Base-by-base conservation (phyloP, 441 rosid genomes). In the Theobroma grandiflorum region DNA sequence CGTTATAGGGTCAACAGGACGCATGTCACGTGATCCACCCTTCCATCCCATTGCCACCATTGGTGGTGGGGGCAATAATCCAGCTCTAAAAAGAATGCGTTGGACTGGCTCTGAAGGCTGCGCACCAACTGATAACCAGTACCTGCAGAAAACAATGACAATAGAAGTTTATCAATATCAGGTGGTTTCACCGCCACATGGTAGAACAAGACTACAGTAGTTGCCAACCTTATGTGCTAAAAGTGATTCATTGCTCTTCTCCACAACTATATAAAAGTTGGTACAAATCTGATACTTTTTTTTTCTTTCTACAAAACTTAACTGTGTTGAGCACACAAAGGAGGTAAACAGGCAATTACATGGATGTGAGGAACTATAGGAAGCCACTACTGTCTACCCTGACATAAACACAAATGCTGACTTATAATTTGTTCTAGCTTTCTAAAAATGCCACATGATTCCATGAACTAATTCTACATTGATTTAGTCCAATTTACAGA, bases 61-160 rank as follows among this genome's bases (percentile, higher is more conserved):
- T 57, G 98, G 98, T 5, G 96, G 96, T 18, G 98, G 96, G 14
- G 99, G 98, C 31, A 94, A 90, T 61, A 96, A 15, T 37, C 98
- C 98, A 22, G 99, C 90, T 81, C 98, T 88, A 88, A 93, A 96
- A 57, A 96, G 95, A 63, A 96, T 87, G 64, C 85, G 91, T 63
- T 94, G 93, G 77, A 94, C 97, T 0, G 97, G 98, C 14, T 96
- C 95, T 16, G 98, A 93, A 66, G 98, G 88, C 88, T 93, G 98
- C 75, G 98, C 99, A 80, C 98, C 99, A 69, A 96, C 98, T 6
- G 99, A 94, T 73, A 94, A 81, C 98, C 98, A 96, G 80, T 94
- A 94, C 89, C 98, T 96, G 81, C 52, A 82, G 35, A 75, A 78
- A 66, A 15, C 40, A 47, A 81, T 16, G 59, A 58, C 22, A 70